These are phyloP conservation scores for Salix caprea DNA, from an alignment of 345 rosid genomes.

Conservation along the genomic window DNA sequence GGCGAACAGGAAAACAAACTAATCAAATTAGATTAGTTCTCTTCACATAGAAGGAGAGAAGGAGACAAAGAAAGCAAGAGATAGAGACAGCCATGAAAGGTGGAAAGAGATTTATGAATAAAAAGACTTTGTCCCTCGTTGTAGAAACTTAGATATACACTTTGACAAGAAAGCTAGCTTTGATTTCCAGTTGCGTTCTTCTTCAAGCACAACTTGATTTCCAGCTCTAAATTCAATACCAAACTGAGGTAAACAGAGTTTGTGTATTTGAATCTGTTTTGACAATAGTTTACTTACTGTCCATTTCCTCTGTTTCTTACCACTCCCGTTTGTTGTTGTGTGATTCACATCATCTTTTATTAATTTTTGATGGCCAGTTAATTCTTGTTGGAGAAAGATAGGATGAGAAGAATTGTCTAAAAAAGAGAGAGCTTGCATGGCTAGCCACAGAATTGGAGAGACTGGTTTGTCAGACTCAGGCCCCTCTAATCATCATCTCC, in stretches of 20 bases:
- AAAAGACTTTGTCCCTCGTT: slow-evolving; percentile 49
- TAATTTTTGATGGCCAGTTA: slow-evolving; percentile 4
- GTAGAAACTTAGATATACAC: slow-evolving; percentile 31
- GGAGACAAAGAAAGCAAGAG: slow-evolving; percentile 22
- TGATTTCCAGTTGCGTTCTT: slow-evolving; percentile 14
- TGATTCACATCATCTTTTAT: not conserved
- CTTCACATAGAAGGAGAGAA: slow-evolving; percentile 62
- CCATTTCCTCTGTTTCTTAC: slow-evolving; percentile 30
- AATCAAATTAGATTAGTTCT: slow-evolving; percentile 46
- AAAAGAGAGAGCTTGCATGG: slow-evolving; percentile 46
- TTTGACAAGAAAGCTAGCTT: slow-evolving; percentile 58
- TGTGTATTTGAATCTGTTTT: not conserved
- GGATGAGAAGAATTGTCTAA: slow-evolving; percentile 28
- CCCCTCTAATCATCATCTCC: slow-evolving; percentile 59
- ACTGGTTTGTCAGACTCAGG: slow-evolving; percentile 61
- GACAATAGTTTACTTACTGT: not conserved
- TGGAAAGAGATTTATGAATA: slow-evolving; percentile 28
- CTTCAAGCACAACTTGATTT: not conserved
- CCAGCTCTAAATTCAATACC: slow-evolving; percentile 12
- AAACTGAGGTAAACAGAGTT: slow-evolving; percentile 22
- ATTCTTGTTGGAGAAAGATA: slow-evolving; percentile 20
- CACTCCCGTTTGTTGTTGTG: not conserved
- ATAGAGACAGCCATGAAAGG: slow-evolving; percentile 43
- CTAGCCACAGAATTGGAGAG: slow-evolving; percentile 69
- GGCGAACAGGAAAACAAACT: not conserved